Base-by-base conservation (phyloP, 2,329 filamentous ascomycete species). In the Coniochaeta sp. region DNA sequence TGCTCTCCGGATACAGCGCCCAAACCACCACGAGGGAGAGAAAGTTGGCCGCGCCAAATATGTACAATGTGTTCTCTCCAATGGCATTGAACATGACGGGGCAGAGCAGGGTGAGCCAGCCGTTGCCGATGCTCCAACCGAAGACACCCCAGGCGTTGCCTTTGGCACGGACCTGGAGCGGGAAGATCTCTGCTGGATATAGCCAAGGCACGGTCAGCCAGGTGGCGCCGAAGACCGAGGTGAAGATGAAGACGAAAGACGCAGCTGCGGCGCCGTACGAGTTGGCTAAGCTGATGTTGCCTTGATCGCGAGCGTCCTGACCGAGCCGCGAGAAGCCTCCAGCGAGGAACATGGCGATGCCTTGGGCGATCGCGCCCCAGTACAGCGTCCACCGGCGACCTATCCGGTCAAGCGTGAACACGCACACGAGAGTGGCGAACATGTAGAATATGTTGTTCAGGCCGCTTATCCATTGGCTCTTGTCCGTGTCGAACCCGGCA, bases 141-240 rank as follows among this genome's bases (percentile, higher is more conserved):
- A 90, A 81, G 0, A 91, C 88, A 24, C 89, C 88, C 81, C 85
- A 91, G 0, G 89, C 88, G 62, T 91, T 91, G 6, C 89, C 89
- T 65, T 88, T 87, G 1, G 89, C 89, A 24, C 89, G 81, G 0
- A 90, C 81, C 61, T 88, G 81, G 0, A 90, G 73, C 0, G 89
- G 88, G 67, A 90, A 91, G 60, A 91, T 91, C 68, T 92, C 88
- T 0, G 88, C 86, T 0, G 86, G 86, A 59, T 89, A 89, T 0
- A 64, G 44, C 50, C 36, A 77, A 0, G 83, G 83, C 0, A 85
- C 79, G 0, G 76, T 81, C 7, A 82, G 65, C 79, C 79, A 81
- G 0, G 72, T 77, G 0, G 76, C 75, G 0, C 77, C 73, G 8
- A 77, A 77, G 17, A 77, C 67, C 1, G 68, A 70, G 0, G 72